Conservation (phyloP, 345 rosid genomes). For the Populus simonii region DNA sequence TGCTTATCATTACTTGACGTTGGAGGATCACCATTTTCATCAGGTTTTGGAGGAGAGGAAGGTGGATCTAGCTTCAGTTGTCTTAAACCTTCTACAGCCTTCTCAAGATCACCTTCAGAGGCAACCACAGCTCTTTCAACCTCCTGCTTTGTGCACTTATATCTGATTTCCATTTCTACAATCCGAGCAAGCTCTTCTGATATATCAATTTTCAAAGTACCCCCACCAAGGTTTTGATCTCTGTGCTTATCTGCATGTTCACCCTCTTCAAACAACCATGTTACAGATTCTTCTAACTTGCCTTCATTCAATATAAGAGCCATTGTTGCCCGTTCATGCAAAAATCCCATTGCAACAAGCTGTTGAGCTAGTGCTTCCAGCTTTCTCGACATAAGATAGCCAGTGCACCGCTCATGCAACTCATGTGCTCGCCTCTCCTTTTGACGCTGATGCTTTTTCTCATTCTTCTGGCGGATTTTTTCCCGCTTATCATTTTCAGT, state of each 20-base stretch:
- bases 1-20: conserved; percentile 34
- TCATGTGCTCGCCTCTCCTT: conserved; percentile 89
- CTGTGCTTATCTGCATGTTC: conserved; percentile 57
- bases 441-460: conserved; percentile 88
- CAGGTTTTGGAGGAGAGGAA: conserved; percentile 46
- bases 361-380: conserved; percentile 81
- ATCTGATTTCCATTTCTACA: conserved; percentile 54
- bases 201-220: conserved; percentile 75
- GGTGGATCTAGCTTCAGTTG: conserved; percentile 48
- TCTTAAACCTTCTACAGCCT: conserved; percentile 53
- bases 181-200: conserved; percentile 79
- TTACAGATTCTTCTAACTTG: conserved; percentile 77
- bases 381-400: conserved; percentile 85
- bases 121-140: conserved; percentile 75
- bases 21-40: conserved; percentile 57
- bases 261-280: conserved; percentile 73
- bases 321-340: conserved; percentile 75
- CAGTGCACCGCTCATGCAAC: conserved; percentile 67
- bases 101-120: conserved; percentile 72
- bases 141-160: conserved; percentile 70
- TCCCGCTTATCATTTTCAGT: conserved; percentile 82
- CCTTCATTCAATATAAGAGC: conserved; percentile 88
- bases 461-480: conserved; percentile 85
- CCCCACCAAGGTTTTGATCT: conserved; percentile 42
- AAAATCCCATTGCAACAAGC: conserved; percentile 82